Evolutionary conservation across 768 basidiomycete species (phyloP).

Genomic region (Boletus sp.): DNA sequence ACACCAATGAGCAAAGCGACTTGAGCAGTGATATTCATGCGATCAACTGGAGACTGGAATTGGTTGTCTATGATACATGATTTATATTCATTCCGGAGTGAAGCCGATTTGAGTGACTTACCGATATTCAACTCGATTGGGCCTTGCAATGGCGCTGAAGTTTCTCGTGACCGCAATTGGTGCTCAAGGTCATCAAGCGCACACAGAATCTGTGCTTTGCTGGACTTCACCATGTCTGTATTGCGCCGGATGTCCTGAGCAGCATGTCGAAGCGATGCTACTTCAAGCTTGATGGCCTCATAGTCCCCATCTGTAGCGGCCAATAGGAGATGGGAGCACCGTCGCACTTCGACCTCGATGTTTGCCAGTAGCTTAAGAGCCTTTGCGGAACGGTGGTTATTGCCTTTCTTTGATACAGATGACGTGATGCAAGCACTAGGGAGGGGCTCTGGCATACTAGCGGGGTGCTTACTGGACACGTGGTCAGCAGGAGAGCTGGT

Average conservation of each 20-base stretch:
- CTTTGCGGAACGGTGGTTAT: background rate
- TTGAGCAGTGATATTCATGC: slow-evolving; percentile 1
- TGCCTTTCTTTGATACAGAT: background rate
- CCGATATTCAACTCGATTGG: background rate
- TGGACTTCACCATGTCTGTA: background rate
- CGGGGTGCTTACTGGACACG: too few species aligned
- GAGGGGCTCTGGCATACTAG: too few species aligned
- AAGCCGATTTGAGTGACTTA: background rate
- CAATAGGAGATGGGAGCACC: background rate
- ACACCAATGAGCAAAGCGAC: background rate
- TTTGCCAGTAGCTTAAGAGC: background rate
- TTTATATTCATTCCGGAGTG: too few species aligned
- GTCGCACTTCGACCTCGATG: background rate
- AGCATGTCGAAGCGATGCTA: background rate
- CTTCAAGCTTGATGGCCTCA: background rate
- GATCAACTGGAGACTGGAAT: background rate
- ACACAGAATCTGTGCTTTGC: background rate
- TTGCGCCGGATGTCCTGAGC: too few species aligned
- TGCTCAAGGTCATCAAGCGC: background rate
- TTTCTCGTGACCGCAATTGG: background rate
- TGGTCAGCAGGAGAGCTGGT: too few species aligned
- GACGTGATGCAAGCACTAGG: too few species aligned
- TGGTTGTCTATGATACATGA: background rate
- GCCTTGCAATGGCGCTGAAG: too few species aligned
- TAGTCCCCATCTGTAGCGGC: background rate